Evolutionary conservation across 306 rosid genomes (phyloP).

Genomic region (Amphicarpaea edgeworthii): DNA sequence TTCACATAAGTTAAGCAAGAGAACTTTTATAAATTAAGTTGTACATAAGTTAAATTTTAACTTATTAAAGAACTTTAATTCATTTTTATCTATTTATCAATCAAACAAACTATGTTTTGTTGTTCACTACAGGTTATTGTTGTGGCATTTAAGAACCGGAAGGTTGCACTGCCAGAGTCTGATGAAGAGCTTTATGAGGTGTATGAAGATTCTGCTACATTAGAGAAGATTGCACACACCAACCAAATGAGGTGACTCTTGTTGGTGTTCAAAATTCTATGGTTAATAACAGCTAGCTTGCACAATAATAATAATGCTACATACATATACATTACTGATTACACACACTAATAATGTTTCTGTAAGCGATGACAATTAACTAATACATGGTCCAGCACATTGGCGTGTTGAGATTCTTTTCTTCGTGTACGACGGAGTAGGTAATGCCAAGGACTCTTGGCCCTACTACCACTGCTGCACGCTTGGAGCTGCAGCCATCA

Average conservation of each 20-base stretch:
- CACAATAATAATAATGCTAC: constrained; percentile 13
- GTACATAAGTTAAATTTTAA: not conserved
- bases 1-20: not conserved
- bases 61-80: not conserved
- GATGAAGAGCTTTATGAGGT: constrained; percentile 68
- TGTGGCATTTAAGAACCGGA: constrained; percentile 73
- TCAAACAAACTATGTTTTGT: not conserved
- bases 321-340: too few species aligned
- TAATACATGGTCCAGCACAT: constrained; percentile 44
- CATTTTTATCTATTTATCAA: not conserved
- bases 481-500: constrained; percentile 50
- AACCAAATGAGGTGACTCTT: constrained; percentile 70
- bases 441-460: constrained; percentile 54
- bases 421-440: constrained; percentile 49
- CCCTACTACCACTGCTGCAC: constrained; percentile 57
- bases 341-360: constrained; percentile 43
- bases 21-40: not conserved
- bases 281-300: constrained; percentile 38
- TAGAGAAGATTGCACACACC: constrained; percentile 70
- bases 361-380: constrained; percentile 36
- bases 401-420: constrained; percentile 55
- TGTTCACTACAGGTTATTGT: constrained; percentile 65
- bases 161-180: constrained; percentile 54
- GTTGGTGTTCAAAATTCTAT: constrained; percentile 19
- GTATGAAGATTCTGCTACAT: constrained; percentile 50